These are phyloP conservation scores for Hypoxylon crocopeplum DNA, from an alignment of 495 filamentous ascomycete genomes.

Conservation along the genomic window DNA sequence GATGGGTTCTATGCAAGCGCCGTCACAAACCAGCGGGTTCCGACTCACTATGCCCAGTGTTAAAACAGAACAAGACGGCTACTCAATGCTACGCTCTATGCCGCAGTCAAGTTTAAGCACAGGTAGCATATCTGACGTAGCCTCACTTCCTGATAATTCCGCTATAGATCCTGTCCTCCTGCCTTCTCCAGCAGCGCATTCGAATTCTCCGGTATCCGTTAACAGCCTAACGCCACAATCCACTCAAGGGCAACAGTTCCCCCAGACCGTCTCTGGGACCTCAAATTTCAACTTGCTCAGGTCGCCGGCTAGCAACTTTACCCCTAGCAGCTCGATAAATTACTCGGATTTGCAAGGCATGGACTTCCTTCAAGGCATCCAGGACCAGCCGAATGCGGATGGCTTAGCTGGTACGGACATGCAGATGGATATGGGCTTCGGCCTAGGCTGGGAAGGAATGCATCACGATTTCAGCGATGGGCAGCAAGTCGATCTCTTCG, in stretches of 20 bases:
- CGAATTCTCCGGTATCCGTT: slow-evolving; percentile 38
- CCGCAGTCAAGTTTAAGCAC: slow-evolving; percentile 44
- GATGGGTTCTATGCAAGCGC: slow-evolving; percentile 34
- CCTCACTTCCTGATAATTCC: slow-evolving; percentile 46
- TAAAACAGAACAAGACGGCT: slow-evolving; percentile 49
- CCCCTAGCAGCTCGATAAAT: slow-evolving; percentile 35
- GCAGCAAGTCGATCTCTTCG: slow-evolving; percentile 81
- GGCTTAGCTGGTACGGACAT: slow-evolving; percentile 38
- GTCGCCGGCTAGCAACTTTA: slow-evolving; percentile 32
- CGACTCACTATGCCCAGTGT: slow-evolving; percentile 42
- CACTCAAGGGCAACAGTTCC: slow-evolving; percentile 29
- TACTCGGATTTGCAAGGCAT: slow-evolving; percentile 53
- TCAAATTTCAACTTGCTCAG: slow-evolving; percentile 38
- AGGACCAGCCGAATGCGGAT: slow-evolving; percentile 41
- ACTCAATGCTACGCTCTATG: slow-evolving; percentile 45
- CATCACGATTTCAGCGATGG: slow-evolving; percentile 85
- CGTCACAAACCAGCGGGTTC: slow-evolving; percentile 35
- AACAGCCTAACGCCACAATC: slow-evolving; percentile 38
- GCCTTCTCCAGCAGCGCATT: slow-evolving; percentile 46
- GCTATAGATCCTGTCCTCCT: slow-evolving; percentile 55
- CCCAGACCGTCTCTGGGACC: slow-evolving; percentile 21
- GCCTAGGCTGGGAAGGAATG: slow-evolving; percentile 71
- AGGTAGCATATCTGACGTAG: slow-evolving; percentile 39
- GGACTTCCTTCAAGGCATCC: slow-evolving; percentile 53
- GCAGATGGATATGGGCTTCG: slow-evolving; percentile 75